Evolutionary conservation across 2,329 filamentous ascomycete species (phyloP), one percentile per base, ranked within the genome.

Genomic region (Penicillium oxalicum): DNA sequence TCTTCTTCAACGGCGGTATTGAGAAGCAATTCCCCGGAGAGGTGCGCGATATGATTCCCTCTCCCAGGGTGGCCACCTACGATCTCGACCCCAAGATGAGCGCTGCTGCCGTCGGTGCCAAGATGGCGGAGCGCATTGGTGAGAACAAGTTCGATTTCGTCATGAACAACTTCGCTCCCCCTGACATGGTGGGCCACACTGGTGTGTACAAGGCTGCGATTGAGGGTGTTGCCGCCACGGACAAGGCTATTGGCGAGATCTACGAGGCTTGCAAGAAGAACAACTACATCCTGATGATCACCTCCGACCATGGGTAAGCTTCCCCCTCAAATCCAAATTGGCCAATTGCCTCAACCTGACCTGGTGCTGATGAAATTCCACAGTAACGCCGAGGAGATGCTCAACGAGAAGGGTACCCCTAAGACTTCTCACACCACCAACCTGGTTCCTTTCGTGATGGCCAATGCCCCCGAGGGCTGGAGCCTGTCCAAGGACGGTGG

Each of bases 101-200:
- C 64, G 91, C 91, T 58, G 88, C 85, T 60, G 87, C 80, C 39
- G 93, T 98, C 11, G 93, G 88, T 43, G 80, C 94, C 64, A 91
- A 95, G 76, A 86, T 95, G 51, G 82, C 77, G 70, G 93, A 96
- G 78, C 84, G 91, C 50, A 85, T 98, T 58, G 81, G 72, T 26
- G 88, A 94, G 71, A 82, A 86, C 65, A 83, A 87, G 67, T 96
- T 91, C 74, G 90, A 93, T 66, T 97, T 98, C 67, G 79, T 98
- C 71, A 98, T 98, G 93, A 96, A 97, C 84, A 98, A 98, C 83
- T 97, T 98, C 73, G 93, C 93, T 37, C 93, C 93, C 37, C 93
- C 93, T 13, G 93, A 98, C 75, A 98, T 98, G 93, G 93, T 98
- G 57, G 93, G 93, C 60, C 93, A 98, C 77, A 98, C 93, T 9